Conservation (phyloP, 331 rosid genomes). For the Acacia concinna region DNA sequence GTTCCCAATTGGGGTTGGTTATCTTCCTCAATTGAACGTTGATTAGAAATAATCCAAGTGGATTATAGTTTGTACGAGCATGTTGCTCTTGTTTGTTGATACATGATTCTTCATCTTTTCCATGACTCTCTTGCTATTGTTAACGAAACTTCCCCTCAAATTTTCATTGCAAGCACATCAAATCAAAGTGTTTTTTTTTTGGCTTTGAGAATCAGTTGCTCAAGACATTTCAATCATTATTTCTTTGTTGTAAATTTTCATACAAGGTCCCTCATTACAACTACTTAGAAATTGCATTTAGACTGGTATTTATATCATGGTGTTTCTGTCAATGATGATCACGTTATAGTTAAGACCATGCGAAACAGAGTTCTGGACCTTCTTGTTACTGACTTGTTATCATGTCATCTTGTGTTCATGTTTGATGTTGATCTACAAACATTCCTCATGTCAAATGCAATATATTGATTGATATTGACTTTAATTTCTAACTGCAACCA, state of each 20-base stretch:
- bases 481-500: constrained; percentile 7
- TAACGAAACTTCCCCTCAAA: background rate
- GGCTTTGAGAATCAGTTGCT: background rate
- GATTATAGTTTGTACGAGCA: no score
- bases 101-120: no score
- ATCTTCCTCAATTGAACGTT: no score
- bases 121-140: no score
- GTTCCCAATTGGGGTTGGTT: no score
- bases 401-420: constrained; percentile 1
- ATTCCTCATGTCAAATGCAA: background rate
- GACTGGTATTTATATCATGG: background rate
- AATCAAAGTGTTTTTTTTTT: background rate
- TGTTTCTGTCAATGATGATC: background rate
- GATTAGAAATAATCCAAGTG: no score
- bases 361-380: background rate
- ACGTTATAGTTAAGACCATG: background rate
- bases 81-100: no score
- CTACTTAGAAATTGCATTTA: constrained; percentile 3
- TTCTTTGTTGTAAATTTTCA: background rate
- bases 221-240: background rate
- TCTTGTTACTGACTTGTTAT: constrained; percentile 15
- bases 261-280: background rate
- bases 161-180: background rate
- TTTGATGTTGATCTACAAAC: constrained; percentile 11
- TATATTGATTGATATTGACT: constrained; percentile 21